A percentile compares a stretch with the other conserved stretches of the same genome.
These are phyloP conservation scores for Friedmanniomyces endolithicus DNA, from an alignment of 495 filamentous ascomycete species.

Conservation along the genomic window DNA sequence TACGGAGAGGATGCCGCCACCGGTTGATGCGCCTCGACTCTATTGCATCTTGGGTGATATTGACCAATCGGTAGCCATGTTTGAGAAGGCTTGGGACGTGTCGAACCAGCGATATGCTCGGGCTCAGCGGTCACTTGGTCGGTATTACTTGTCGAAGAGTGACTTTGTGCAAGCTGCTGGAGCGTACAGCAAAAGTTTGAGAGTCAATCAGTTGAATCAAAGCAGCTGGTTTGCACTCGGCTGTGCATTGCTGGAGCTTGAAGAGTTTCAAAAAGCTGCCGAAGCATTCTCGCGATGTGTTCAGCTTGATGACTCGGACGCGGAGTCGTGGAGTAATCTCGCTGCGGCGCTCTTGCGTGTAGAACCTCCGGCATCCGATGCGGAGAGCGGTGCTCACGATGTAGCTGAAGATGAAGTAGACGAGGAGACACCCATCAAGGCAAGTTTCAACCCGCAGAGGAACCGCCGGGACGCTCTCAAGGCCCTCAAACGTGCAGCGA, in stretches of 20 bases:
- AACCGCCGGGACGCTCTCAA: constrained; percentile 60
- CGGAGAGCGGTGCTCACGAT: background rate
- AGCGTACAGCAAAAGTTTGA: constrained; percentile 63
- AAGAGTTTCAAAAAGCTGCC: constrained; percentile 66
- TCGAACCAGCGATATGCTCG: constrained; percentile 69
- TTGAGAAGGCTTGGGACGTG: constrained; percentile 80
- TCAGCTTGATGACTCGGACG: constrained; percentile 73
- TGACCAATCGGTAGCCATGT: constrained; percentile 56
- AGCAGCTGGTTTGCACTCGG: constrained; percentile 81
- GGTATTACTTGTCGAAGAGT: constrained; percentile 53
- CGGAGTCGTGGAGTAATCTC: constrained; percentile 88
- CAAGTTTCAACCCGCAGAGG: constrained; percentile 38
- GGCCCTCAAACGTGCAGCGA: constrained; percentile 73
- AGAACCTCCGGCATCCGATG: background rate
- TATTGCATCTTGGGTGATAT: constrained; percentile 94
- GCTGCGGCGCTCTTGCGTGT: constrained; percentile 58
- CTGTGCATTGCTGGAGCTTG: constrained; percentile 68
- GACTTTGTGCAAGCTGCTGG: constrained; percentile 58
- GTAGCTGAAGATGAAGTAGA: constrained; percentile 24
- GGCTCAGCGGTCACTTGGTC: constrained; percentile 75
- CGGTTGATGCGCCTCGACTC: constrained; percentile 71
- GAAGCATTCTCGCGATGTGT: constrained; percentile 73
- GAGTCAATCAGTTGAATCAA: constrained; percentile 67
- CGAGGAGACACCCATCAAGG: constrained; percentile 16
- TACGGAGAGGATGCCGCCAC: constrained; percentile 53